Conservation (phyloP, 1,284 basidiomycete species). For the Apiotrichum gracile region DNA sequence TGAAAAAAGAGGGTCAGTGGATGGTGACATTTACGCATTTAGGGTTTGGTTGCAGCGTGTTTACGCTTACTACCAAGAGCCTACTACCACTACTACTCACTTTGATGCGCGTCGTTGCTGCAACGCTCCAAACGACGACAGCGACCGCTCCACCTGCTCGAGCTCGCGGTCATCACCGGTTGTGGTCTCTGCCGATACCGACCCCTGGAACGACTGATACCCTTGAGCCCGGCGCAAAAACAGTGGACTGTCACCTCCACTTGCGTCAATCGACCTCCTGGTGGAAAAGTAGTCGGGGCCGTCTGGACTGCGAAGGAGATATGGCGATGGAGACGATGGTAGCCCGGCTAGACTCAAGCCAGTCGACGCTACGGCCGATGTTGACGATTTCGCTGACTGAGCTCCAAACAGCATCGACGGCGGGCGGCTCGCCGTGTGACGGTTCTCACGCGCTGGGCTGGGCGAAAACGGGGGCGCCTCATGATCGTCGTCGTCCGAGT, state of each 20-base stretch:
- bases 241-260: background rate
- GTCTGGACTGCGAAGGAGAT: background rate
- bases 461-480: constrained; percentile 17
- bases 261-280: background rate
- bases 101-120: background rate
- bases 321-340: background rate
- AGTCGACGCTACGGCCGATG: background rate
- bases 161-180: too few species aligned
- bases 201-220: too few species aligned
- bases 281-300: background rate
- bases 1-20: background rate
- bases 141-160: too few species aligned
- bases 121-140: too few species aligned
- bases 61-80: too few species aligned
- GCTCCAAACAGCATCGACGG: constrained; percentile 19
- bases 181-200: background rate
- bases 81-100: background rate
- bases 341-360: background rate
- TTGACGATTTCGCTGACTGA: background rate
- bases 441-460: constrained; percentile 16
- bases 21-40: background rate
- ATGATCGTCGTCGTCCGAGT: background rate
- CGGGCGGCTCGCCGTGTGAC: constrained; percentile 13
- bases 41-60: too few species aligned
- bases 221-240: too few species aligned